Conservation (phyloP, 176 grass and related monocot species). For the Avena eriantha region DNA sequence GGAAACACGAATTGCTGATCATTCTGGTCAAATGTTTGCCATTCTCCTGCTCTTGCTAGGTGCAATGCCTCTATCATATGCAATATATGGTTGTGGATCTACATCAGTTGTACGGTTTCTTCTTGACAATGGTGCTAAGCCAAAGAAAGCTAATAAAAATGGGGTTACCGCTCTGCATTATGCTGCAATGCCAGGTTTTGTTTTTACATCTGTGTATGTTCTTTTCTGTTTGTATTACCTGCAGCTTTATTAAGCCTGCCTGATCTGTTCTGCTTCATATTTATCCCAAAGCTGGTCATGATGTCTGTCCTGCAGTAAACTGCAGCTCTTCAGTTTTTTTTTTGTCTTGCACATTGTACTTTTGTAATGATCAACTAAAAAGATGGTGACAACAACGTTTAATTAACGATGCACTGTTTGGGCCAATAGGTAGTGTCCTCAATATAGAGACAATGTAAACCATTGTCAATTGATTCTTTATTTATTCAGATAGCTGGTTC, state of each 20-base stretch:
- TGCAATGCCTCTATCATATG: neutral
- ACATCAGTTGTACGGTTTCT: neutral
- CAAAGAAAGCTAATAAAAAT: neutral
- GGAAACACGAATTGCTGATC: neutral
- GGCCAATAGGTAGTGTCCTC: neutral
- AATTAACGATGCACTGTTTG: neutral
- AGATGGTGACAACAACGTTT: neutral
- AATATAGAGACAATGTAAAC: neutral
- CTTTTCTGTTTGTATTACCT: neutral
- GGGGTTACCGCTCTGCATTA: conserved; percentile 7
- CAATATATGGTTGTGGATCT: conserved; percentile 1
- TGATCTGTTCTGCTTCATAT: neutral
- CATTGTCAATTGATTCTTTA: neutral
- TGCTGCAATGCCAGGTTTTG: neutral
- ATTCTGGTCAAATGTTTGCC: neutral
- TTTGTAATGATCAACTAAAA: neutral
- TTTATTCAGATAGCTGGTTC: neutral
- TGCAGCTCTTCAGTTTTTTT: neutral
- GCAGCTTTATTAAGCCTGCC: neutral
- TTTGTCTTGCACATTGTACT: neutral
- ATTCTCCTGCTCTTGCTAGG: conserved; percentile 30
- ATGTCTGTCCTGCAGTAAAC: neutral
- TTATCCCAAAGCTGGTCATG: neutral
- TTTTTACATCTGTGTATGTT: neutral
- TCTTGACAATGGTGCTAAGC: conserved; percentile 32